Percentiles rank a stretch among this genome's conserved stretches.
phyloP scores from a whole-genome alignment of 176 grass and related monocot species.

The Thalia dealbata region DNA sequence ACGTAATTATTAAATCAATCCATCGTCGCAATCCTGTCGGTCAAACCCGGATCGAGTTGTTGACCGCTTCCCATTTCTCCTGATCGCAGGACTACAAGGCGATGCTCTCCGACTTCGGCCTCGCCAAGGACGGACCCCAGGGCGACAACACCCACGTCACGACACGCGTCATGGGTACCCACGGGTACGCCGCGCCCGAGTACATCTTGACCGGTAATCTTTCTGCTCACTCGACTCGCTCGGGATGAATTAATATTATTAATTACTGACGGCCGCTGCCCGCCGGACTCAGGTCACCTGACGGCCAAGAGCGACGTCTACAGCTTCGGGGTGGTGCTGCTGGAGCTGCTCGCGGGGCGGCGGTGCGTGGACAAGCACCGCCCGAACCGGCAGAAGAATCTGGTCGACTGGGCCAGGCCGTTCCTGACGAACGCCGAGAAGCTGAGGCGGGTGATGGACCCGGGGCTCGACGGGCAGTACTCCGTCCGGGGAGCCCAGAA shows the following conservation, averaged over 20 bases:
- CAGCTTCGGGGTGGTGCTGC: constrained; percentile 80
- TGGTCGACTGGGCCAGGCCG: constrained; percentile 72
- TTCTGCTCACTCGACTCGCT: not conserved
- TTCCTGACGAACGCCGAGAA: constrained; percentile 55
- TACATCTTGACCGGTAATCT: constrained; percentile 68
- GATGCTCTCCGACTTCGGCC: constrained; percentile 81
- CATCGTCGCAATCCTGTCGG: not conserved
- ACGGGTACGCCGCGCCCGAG: constrained; percentile 87
- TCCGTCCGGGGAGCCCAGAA: constrained; percentile 40
- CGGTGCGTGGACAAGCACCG: constrained; percentile 54
- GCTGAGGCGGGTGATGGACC: constrained; percentile 73
- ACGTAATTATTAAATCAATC: constrained; percentile 21
- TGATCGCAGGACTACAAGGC: constrained; percentile 62
- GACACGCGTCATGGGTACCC: constrained; percentile 80
- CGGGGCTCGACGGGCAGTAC: constrained; percentile 45
- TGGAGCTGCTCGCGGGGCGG: constrained; percentile 60
- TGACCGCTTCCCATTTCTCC: too few species aligned
- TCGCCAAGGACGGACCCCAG: constrained; percentile 58
- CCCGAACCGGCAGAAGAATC: constrained; percentile 51
- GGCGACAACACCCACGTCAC: constrained; percentile 71
- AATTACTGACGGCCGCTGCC: too few species aligned
- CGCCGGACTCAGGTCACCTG: too few species aligned
- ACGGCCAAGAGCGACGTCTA: constrained; percentile 88
- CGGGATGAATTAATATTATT: too few species aligned
- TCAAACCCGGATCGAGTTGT: not conserved